Conservation (phyloP, 495 filamentous ascomycete species). For the Umbilicaria muhlenbergii region DNA sequence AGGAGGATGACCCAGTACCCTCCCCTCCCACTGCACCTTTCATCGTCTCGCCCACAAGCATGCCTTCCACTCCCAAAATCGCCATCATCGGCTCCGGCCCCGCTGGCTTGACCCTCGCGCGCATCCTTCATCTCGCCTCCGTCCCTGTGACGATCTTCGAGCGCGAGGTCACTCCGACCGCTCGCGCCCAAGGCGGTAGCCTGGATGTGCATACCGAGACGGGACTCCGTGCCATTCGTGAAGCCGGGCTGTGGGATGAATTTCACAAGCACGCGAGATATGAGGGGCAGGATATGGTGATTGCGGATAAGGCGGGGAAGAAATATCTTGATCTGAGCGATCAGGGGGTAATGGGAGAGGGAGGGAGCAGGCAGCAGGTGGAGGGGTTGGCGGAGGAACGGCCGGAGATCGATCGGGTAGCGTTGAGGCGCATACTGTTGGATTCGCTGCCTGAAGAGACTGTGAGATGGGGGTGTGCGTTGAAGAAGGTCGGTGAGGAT, state of each 20-base stretch:
- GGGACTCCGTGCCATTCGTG: conserved; percentile 35
- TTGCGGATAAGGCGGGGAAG: conserved; percentile 18
- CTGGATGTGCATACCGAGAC: conserved; percentile 37
- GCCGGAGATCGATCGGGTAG: conserved; percentile 35
- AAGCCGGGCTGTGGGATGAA: conserved; percentile 31
- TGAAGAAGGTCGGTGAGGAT: conserved; percentile 9
- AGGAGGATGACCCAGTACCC: no score
- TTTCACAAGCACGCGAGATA: conserved; percentile 28
- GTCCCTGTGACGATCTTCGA: conserved; percentile 40
- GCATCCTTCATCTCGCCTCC: conserved; percentile 30
- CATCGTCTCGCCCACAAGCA: not conserved
- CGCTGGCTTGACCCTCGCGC: conserved; percentile 39
- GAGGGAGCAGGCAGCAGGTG: not conserved
- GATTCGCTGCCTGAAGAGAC: conserved; percentile 11
- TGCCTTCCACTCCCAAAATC: conserved; percentile 20
- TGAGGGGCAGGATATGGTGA: conserved; percentile 23
- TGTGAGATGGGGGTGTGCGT: conserved; percentile 9
- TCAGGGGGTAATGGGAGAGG: conserved; percentile 8
- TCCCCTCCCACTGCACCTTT: not conserved
- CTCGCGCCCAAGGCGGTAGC: conserved; percentile 33
- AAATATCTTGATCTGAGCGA: conserved; percentile 17
- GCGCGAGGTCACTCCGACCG: conserved; percentile 22
- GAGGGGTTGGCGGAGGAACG: conserved; percentile 14
- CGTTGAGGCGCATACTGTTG: conserved; percentile 26
- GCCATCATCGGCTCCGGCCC: conserved; percentile 46